Evolutionary conservation across 345 rosid genomes (phyloP).

Genomic region (Hibiscus mutabilis): DNA sequence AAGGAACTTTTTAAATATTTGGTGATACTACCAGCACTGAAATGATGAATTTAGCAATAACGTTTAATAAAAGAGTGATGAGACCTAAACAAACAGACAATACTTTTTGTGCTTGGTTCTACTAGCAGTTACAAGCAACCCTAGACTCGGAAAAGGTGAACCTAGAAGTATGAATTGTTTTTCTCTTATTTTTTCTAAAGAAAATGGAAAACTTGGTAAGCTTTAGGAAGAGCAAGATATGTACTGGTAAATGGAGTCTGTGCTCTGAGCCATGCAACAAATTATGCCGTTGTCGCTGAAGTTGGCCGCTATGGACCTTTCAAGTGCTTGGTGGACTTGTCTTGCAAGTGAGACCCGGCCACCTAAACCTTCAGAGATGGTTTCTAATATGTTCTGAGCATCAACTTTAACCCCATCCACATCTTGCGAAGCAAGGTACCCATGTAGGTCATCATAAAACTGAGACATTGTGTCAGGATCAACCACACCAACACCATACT

Average conservation of each 20-base stretch:
- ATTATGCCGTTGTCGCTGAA: constrained; percentile 50
- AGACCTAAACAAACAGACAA: background rate
- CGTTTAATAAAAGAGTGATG: background rate
- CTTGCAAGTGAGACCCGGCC: constrained; percentile 43
- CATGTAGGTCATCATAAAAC: constrained; percentile 46
- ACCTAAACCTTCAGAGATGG: constrained; percentile 34
- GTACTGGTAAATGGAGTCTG: constrained; percentile 48
- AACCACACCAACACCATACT: constrained; percentile 39
- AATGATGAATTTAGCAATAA: background rate
- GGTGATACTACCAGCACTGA: background rate
- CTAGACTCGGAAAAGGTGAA: background rate
- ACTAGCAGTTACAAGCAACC: background rate
- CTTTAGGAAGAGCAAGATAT: background rate
- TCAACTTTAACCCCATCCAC: constrained; percentile 62
- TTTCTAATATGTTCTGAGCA: constrained; percentile 49
- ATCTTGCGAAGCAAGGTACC: constrained; percentile 40
- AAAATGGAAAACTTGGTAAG: background rate
- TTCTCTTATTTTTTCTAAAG: background rate
- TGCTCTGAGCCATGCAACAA: constrained; percentile 53
- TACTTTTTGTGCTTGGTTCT: background rate
- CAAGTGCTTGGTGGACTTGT: constrained; percentile 43
- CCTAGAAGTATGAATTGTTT: background rate
- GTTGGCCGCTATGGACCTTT: constrained; percentile 38
- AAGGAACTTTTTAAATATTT: background rate
- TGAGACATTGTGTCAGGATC: constrained; percentile 40